Evolutionary conservation across 805 yeast species (phyloP).

Genomic region (Cephaloascus albidus): DNA sequence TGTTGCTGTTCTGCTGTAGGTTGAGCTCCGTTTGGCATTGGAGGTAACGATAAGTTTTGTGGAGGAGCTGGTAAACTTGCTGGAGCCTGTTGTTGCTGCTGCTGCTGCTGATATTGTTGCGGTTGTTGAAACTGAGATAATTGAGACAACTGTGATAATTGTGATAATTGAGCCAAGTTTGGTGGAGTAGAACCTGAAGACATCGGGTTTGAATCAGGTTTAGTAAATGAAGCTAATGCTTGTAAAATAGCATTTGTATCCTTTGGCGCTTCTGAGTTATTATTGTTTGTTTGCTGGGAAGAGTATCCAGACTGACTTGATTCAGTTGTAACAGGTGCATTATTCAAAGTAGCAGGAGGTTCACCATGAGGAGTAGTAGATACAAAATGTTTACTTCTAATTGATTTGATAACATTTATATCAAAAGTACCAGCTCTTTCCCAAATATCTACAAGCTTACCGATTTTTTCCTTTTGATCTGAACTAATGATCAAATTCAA

Average conservation of each 20-base stretch:
- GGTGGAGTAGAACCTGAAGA: conserved; percentile 2
- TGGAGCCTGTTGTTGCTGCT: conserved; percentile 12
- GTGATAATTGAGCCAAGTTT: conserved; percentile 3
- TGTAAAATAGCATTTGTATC: conserved; percentile 60
- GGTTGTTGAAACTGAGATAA: conserved; percentile 1
- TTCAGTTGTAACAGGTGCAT: conserved; percentile 2
- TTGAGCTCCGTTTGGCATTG: too few species aligned
- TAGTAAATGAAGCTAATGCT: conserved; percentile 59
- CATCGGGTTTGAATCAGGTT: conserved; percentile 15
- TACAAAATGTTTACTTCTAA: conserved; percentile 51
- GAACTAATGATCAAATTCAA: conserved; percentile 40
- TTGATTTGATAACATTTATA: conserved; percentile 39
- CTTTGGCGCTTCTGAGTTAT: conserved; percentile 17
- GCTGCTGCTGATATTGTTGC: conserved; percentile 8
- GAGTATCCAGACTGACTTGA: conserved; percentile 6
- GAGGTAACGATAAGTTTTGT: conserved; percentile 5
- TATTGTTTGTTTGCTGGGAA: conserved; percentile 8
- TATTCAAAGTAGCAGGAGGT: conserved; percentile 5
- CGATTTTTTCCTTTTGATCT: conserved; percentile 59
- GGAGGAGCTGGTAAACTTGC: conserved; percentile 5
- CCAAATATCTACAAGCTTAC: conserved; percentile 90
- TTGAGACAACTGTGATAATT: background rate
- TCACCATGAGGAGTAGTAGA: conserved; percentile 64
- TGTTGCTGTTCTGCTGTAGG: conserved; percentile 22
- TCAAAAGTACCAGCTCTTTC: conserved; percentile 73